Evolutionary conservation across 441 rosid species (phyloP), one percentile per base, ranked within the genome.

Genomic region (Biscutella auriculata): DNA sequence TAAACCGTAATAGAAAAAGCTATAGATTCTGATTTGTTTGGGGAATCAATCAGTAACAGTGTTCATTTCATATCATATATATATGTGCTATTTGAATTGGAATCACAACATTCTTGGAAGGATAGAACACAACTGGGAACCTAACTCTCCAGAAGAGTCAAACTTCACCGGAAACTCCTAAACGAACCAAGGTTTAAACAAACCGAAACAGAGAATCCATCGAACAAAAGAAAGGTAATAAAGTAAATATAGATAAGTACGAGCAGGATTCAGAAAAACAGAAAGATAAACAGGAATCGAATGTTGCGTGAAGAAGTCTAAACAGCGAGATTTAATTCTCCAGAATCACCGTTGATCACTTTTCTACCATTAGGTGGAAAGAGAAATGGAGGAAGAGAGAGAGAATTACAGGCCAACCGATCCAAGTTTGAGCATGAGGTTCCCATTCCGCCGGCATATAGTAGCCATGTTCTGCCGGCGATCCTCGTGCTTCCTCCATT

Each of bases 371-470:
- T 15, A 21, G 12, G 9, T 27, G 23, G 21, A 15, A 2, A 46
- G 13, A 37, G 32, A 40, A 9, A 36, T 2, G 53, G 40, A 35
- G 27, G 34, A 32, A 53, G 15, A 35, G 5, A n/a, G 5, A 48
- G 63, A 49, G 21, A 68, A 63, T 73, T 71, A 92, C 98, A 65
- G 98, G 98, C 98, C 98, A 88, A 23, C 95, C 98, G 75, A 88
- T 86, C 98, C 98, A 92, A 68, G 83, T 73, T 62, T 77, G 92
- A 0, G 87, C 83, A 70, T 92, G 98, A 62, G 79, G 66, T 66
- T 84, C 95, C 97, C 97, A 92, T 68, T 92, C 97, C 41, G 95
- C 98, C 62, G 97, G 97, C 95, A 92, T 92, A 53, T 44, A 71
- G 51, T 36, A 86, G 34, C 97, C 95, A 61, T 71, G 82, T 35